Base-by-base conservation (phyloP, 208 protist species). In the Leishmania braziliensis region DNA sequence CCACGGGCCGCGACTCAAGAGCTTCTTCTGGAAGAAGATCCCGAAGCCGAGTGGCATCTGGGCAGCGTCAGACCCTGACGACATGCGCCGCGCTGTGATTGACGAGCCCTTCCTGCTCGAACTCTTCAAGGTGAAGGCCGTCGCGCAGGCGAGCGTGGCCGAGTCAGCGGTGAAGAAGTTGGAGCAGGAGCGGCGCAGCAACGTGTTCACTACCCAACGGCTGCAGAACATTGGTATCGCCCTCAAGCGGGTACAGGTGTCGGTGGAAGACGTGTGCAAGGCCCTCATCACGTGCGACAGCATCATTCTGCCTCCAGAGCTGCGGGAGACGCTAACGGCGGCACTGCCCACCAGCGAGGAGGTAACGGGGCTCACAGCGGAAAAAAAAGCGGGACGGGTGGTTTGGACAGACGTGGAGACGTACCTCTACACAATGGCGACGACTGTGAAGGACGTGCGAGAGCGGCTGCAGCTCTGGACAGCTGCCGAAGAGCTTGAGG, bases 1-100 rank as follows among this genome's bases (percentile, higher is more conserved):
- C 73, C 82, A 69, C 18, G 93, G 89, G 5, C 91, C 93, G 0
- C 89, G 90, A 53, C 74, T 96, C 54, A 96, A 96, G 78, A 90
- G 91, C 4, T 83, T 96, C 75, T 96, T 96, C 71, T 96, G 93
- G 93, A 95, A 94, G 77, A 95, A 95, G 73, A 66, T 95, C 4
- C 62, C 86, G 0, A 88, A 89, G 68, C 66, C 90, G 54, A 90
- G 86, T 58, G 93, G 93, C 26, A 80, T 96, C 53, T 96, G 93
- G 92, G 81, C 84, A 16, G 82, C 84, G 53, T 18, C 68, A 48
- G 88, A 92, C 72, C 18, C 29, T 54, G 56, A 80, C 26, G 78
- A 84, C 60, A 76, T 81, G 56, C 58, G 53, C 23, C 48, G 84
- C 23, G 74, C 78, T 48, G 71, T 92, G 4, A 82, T 92, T 23